Percentiles rank a stretch among this genome's conserved stretches.
phyloP scores from a whole-genome alignment of 352 stramenopile species.

The Globisporangium lucens region DNA sequence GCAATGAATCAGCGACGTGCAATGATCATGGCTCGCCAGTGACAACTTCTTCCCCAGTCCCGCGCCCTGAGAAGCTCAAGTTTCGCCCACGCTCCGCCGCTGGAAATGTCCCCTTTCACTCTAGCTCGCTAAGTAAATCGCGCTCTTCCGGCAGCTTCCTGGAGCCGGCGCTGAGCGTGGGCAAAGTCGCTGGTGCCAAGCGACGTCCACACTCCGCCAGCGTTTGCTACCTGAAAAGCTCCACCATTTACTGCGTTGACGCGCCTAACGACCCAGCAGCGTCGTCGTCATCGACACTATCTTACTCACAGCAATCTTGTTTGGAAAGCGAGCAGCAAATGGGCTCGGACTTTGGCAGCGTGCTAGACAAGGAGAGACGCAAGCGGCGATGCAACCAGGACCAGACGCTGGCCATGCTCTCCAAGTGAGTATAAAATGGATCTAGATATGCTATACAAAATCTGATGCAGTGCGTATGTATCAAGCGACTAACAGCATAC shows the following conservation, averaged over 20 bases:
- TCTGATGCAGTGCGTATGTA: not conserved
- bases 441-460: not conserved
- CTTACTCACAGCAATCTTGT: not conserved
- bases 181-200: slow-evolving; percentile 49
- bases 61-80: not conserved
- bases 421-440: not conserved
- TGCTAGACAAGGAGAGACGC: slow-evolving; percentile 36
- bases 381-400: slow-evolving; percentile 24
- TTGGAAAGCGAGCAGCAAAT: not conserved
- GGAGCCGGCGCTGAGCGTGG: slow-evolving; percentile 9
- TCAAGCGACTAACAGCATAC: not conserved
- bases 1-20: not conserved
- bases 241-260: slow-evolving; percentile 55
- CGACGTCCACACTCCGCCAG: slow-evolving; percentile 48
- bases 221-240: slow-evolving; percentile 47
- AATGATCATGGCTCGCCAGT: not conserved
- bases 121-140: not conserved
- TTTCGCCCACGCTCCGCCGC: slow-evolving; percentile 40
- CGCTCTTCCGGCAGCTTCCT: not conserved
- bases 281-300: slow-evolving; percentile 4
- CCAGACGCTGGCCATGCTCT: slow-evolving; percentile 24
- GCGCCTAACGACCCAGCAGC: not conserved
- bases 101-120: slow-evolving; percentile 17
- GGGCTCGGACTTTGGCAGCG: slow-evolving; percentile 28
- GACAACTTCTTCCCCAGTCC: not conserved